phyloP scores from a whole-genome alignment of 768 basidiomycete species.

The Leccinum subtestaceum region DNA sequence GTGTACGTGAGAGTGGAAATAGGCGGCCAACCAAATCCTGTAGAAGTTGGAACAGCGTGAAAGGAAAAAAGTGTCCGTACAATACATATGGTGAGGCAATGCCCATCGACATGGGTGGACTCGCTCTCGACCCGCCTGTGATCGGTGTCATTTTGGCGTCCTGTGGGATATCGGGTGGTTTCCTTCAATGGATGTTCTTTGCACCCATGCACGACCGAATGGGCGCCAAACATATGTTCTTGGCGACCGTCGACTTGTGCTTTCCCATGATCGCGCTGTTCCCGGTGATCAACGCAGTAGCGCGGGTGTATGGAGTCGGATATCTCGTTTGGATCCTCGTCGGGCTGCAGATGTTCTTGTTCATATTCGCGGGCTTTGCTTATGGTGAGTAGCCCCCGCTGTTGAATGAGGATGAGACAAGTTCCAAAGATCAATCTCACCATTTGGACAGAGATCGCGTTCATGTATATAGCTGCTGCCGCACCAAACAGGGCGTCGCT shows the following conservation, averaged over 20 bases:
- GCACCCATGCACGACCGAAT: slow-evolving; percentile 46
- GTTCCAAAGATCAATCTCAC: background rate
- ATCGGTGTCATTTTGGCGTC: slow-evolving; percentile 30
- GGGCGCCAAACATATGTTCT: no score
- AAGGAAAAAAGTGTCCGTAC: slow-evolving; percentile 77
- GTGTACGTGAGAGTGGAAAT: slow-evolving; percentile 26
- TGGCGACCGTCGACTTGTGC: no score
- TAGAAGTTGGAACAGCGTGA: slow-evolving; percentile 39
- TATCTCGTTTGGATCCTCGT: no score
- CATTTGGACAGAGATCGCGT: slow-evolving; percentile 49
- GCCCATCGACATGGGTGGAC: slow-evolving; percentile 30
- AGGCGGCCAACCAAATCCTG: slow-evolving; percentile 29
- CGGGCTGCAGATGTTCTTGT: no score
- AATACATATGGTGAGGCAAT: slow-evolving; percentile 40
- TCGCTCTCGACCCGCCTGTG: slow-evolving; percentile 23
- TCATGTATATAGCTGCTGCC: slow-evolving; percentile 65
- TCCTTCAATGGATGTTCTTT: slow-evolving; percentile 63
- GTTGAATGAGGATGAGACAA: no score
- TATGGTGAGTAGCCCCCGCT: background rate
- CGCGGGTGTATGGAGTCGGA: no score
- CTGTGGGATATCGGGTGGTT: slow-evolving; percentile 32
- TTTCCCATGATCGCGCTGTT: no score
- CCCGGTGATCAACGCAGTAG: no score
- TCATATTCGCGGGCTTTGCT: no score
- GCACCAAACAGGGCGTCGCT: slow-evolving; percentile 64